A percentile compares a stretch with the other conserved stretches of the same genome.
Evolutionary conservation across 73 alveolate genomes (phyloP).

Genomic region (Uronychia binucleata): DNA sequence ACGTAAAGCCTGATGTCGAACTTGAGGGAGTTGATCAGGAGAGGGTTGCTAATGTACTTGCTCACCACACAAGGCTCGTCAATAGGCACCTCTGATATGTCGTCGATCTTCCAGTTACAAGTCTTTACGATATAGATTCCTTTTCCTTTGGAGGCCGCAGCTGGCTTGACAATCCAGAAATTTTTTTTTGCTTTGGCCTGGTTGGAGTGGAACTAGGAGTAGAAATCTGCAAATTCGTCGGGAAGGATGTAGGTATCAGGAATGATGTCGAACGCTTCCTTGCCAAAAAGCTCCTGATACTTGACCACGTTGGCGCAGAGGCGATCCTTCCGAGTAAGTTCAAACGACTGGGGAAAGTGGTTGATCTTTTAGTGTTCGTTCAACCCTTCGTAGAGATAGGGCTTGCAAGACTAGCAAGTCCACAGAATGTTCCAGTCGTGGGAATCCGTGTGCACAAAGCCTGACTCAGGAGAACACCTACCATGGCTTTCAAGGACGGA

Average conservation of each 20-base stretch:
- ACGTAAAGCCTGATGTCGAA: conserved; percentile 86
- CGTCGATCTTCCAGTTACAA: conserved; percentile 63
- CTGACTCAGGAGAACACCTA: background rate
- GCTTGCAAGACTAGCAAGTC: conserved; percentile 66
- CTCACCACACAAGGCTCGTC: conserved; percentile 84
- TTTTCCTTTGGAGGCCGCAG: conserved; percentile 81
- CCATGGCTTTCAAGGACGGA: conserved; percentile 57
- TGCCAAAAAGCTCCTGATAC: conserved; percentile 67
- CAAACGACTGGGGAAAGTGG: conserved; percentile 86
- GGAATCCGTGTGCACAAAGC: conserved; percentile 52
- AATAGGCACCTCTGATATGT: conserved; percentile 68
- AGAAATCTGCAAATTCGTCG: conserved; percentile 84
- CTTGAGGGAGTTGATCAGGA: conserved; percentile 79
- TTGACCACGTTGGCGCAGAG: conserved; percentile 60
- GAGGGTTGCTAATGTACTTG: conserved; percentile 84
- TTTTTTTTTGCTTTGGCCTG: conserved; percentile 67
- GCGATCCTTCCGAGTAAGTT: conserved; percentile 84
- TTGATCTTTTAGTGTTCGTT: conserved; percentile 74
- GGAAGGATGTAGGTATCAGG: conserved; percentile 91
- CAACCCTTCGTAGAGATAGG: conserved; percentile 74
- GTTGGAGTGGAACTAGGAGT: conserved; percentile 70
- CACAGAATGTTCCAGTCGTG: conserved; percentile 80
- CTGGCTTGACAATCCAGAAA: conserved; percentile 88
- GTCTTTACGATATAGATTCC: conserved; percentile 67
- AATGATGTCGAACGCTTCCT: conserved; percentile 59